Evolutionary conservation across 2,329 filamentous ascomycete species (phyloP).

Genomic region (Biscogniauxia mediterranea): DNA sequence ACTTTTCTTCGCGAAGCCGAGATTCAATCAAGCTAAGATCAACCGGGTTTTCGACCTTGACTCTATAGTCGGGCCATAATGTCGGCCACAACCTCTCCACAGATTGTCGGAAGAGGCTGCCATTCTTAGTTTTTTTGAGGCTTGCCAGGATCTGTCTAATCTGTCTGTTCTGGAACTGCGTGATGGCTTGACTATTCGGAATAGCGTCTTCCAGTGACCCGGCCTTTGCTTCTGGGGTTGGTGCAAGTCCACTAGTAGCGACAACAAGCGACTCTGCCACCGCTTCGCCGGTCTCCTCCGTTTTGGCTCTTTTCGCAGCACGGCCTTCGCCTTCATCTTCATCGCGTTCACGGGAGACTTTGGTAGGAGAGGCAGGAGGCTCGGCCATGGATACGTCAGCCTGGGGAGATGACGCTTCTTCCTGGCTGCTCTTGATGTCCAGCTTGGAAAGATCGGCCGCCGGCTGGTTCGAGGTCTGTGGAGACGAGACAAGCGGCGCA

Average conservation of each 20-base stretch:
- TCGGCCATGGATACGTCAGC: constrained; percentile 26
- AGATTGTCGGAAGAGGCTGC: constrained; percentile 71
- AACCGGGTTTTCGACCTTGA: constrained; percentile 73
- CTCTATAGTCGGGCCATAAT: constrained; percentile 71
- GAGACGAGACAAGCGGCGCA: constrained; percentile 25
- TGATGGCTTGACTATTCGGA: constrained; percentile 48
- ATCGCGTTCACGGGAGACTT: constrained; percentile 73
- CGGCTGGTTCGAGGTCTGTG: constrained; percentile 32
- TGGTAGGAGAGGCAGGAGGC: constrained; percentile 37
- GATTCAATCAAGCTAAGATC: constrained; percentile 81
- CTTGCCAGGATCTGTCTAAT: constrained; percentile 64
- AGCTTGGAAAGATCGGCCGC: constrained; percentile 32
- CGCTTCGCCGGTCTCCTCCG: constrained; percentile 49
- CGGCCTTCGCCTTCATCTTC: constrained; percentile 67
- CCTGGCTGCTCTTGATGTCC: constrained; percentile 30
- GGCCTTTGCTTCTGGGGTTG: constrained; percentile 26
- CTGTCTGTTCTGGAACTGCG: constrained; percentile 31
- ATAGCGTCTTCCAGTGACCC: constrained; percentile 28
- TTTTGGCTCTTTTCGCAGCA: constrained; percentile 77
- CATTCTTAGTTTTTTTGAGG: constrained; percentile 83
- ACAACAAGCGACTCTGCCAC: constrained; percentile 27
- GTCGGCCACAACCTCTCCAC: constrained; percentile 74
- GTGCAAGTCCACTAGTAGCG: constrained; percentile 17
- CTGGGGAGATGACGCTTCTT: constrained; percentile 21
- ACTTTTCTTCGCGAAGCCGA: constrained; percentile 70